Evolutionary conservation across 2,329 filamentous ascomycete genomes (phyloP), one percentile per base, ranked within the genome.

Genomic region (Chrysosporium keratinophilum): DNA sequence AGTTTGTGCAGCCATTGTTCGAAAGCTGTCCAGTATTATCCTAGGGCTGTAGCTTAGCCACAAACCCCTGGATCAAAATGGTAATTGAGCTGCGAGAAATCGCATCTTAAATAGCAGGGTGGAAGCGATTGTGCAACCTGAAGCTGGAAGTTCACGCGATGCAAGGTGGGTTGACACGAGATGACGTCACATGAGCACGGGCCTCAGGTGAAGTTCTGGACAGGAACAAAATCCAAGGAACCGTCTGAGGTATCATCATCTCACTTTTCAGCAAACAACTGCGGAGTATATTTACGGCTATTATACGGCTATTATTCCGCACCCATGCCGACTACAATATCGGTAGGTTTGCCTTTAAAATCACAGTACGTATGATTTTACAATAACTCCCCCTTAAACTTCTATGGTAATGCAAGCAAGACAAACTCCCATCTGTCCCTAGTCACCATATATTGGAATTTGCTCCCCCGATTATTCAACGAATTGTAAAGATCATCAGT

Each of bases 151-250:
- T 17, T 23, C 12, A 44, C 17, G 19, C 23, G 41, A 5, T 23
- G 12, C 15, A 19, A 23, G n/a, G 23, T 33, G 12, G 23, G 43
- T 33, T 34, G 12, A 34, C 43, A 46, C 31, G 43, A 7, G 31
- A 46, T 46, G 43, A 46, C 43, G 43, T 46, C 43, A 46, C 23
- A 14, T 19, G 14, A 41, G 7, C 15, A 23, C 41, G 19, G 41
- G 41, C 7, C 11, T 19, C 41, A 43, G 6, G 17, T 10, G 17
- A 43, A 28, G 23, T 28, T 43, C 19, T 20, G 17, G 41, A 23
- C 41, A 43, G 41, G 41, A 23, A 43, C 41, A 23, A 19, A 43
- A 43, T 43, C 19, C 41, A 43, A 43, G 41, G 41, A 43, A 43
- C 23, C 23, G 23, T 7, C 23, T 28, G 23, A 28, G 23, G 23